These are phyloP conservation scores for Austropuccinia psidii DNA, from an alignment of 1,284 basidiomycete genomes.

Conservation along the genomic window DNA sequence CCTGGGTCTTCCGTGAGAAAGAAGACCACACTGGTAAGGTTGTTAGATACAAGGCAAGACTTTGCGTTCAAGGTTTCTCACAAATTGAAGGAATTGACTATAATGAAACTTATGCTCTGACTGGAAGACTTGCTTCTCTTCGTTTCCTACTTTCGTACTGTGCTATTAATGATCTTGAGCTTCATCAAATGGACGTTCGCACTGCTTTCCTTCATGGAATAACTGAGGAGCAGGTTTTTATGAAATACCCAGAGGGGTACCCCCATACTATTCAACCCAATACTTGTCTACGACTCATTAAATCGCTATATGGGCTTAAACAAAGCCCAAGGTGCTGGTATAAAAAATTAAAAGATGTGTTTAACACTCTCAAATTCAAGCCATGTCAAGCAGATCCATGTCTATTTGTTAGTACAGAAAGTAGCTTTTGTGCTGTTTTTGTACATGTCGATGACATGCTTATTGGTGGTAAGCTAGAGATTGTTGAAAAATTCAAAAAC, in stretches of 20 bases:
- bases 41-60: not conserved
- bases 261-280: not conserved
- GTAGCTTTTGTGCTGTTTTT: too few species aligned
- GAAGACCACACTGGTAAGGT: not conserved
- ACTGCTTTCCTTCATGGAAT: constrained; percentile 7
- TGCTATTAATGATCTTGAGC: not conserved
- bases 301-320: constrained; percentile 11
- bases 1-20: constrained; percentile 13
- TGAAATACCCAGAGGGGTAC: not conserved
- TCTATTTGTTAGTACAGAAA: too few species aligned
- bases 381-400: too few species aligned
- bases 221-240: constrained; percentile 5
- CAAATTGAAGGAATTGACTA: constrained; percentile 9
- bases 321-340: constrained; percentile 12
- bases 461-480: too few species aligned
- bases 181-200: constrained; percentile 12
- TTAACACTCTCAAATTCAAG: too few species aligned
- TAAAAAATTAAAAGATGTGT: not conserved
- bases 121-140: not conserved
- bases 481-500: too few species aligned
- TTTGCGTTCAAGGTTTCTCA: not conserved
- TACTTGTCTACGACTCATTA: not conserved
- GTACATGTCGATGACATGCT: too few species aligned
- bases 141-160: not conserved
- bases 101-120: constrained; percentile 1